phyloP scores from a whole-genome alignment of 1,284 basidiomycete species.

The Agaricales sp. region DNA sequence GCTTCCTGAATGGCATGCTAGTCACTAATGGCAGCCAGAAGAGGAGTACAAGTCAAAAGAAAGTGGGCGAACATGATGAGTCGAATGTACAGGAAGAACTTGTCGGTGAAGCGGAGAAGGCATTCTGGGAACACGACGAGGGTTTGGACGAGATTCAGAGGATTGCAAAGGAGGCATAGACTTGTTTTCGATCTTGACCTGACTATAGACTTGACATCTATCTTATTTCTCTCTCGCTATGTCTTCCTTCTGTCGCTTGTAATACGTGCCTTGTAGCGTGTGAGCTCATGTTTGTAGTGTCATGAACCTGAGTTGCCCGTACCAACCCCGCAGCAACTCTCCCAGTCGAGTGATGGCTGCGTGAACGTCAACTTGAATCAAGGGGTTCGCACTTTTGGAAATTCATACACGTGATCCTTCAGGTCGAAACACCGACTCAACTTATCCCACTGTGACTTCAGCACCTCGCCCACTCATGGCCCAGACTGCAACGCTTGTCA shows the following conservation, averaged over 20 bases:
- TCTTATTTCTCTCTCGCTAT: too few species aligned
- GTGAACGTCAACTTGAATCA: too few species aligned
- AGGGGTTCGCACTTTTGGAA: too few species aligned
- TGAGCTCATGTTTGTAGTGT: too few species aligned
- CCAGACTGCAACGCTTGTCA: background rate
- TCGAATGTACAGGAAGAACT: conserved; percentile 17
- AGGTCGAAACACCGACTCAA: background rate
- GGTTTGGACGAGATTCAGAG: conserved; percentile 54
- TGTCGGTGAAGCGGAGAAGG: conserved; percentile 1
- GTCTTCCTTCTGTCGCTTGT: too few species aligned
- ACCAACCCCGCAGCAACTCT: too few species aligned
- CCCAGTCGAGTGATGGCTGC: too few species aligned
- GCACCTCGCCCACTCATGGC: background rate
- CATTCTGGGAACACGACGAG: conserved; percentile 60
- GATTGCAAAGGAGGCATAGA: conserved; percentile 46
- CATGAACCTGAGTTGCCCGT: too few species aligned
- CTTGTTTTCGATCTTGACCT: too few species aligned
- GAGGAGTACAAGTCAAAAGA: conserved; percentile 5
- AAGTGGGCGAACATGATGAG: conserved; percentile 7
- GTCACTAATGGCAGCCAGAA: conserved; percentile 12
- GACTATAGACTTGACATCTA: too few species aligned
- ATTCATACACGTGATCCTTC: background rate
- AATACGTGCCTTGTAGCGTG: too few species aligned
- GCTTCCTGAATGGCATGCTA: conserved; percentile 40
- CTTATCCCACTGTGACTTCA: background rate